Evolutionary conservation across 371 early-diverging fungal species (phyloP).

Genomic region (Circinella umbellata): DNA sequence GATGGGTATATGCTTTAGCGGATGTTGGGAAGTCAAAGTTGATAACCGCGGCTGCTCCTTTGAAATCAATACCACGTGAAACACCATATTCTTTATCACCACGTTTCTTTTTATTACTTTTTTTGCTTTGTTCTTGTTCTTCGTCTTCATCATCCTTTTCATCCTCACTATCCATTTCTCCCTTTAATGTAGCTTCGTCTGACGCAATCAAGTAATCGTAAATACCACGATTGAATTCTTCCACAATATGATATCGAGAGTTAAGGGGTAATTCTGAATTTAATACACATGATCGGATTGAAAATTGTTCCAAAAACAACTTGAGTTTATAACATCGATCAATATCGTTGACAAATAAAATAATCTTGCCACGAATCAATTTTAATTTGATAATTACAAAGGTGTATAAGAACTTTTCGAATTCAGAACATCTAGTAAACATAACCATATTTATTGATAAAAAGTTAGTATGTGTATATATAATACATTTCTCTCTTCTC

Average conservation of each 20-base stretch:
- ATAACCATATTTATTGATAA: too few species aligned
- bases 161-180: slow-evolving; percentile 69
- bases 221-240: slow-evolving; percentile 97
- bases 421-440: slow-evolving; percentile 66
- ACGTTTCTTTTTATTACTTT: slow-evolving; percentile 53
- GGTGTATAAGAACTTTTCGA: slow-evolving; percentile 88
- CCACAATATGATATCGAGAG: slow-evolving; percentile 89
- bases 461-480: too few species aligned
- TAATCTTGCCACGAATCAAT: slow-evolving; percentile 87
- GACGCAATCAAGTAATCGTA: slow-evolving; percentile 97
- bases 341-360: slow-evolving; percentile 94
- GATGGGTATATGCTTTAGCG: slow-evolving; percentile 93
- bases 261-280: slow-evolving; percentile 95
- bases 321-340: slow-evolving; percentile 92
- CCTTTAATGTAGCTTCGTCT: slow-evolving; percentile 81
- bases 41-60: slow-evolving; percentile 92
- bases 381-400: slow-evolving; percentile 91
- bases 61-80: slow-evolving; percentile 97
- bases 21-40: slow-evolving; percentile 98
- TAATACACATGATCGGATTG: slow-evolving; percentile 86
- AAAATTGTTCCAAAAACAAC: slow-evolving; percentile 95
- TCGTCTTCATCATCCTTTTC: slow-evolving; percentile 42
- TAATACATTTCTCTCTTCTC: too few species aligned
- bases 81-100: slow-evolving; percentile 93
- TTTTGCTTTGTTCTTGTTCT: slow-evolving; percentile 27